These are phyloP conservation scores for Croton laevigatus DNA, from an alignment of 441 rosid genomes.

Conservation along the genomic window DNA sequence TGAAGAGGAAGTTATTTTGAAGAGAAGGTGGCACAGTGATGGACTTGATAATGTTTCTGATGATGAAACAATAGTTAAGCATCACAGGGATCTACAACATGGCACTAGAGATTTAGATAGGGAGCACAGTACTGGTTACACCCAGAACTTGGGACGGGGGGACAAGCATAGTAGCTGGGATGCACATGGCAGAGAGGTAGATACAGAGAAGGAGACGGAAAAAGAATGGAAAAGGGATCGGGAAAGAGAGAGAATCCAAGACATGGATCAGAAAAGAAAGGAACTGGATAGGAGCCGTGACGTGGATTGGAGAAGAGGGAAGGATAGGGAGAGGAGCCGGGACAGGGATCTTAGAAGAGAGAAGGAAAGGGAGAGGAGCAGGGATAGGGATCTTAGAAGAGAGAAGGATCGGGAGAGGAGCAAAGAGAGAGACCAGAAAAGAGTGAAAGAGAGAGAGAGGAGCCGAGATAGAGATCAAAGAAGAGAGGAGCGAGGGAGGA, in stretches of 20 bases:
- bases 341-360: constrained; percentile 29
- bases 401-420: constrained; percentile 26
- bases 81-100: constrained; percentile 31
- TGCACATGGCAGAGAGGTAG: constrained; percentile 40
- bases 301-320: constrained; percentile 32
- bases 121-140: constrained; percentile 36
- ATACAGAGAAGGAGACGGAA: constrained; percentile 40
- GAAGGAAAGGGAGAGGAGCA: constrained; percentile 40
- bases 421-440: constrained; percentile 15
- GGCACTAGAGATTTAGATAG: constrained; percentile 39
- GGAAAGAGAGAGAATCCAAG: constrained; percentile 42
- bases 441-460: constrained; percentile 32
- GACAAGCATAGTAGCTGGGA: constrained; percentile 38
- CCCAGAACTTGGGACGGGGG: constrained; percentile 36
- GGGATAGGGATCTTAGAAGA: constrained; percentile 31
- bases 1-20: constrained; percentile 44
- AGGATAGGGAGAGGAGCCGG: constrained; percentile 28
- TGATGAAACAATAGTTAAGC: constrained; percentile 29
- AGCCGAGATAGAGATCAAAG: constrained; percentile 38
- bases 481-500: constrained; percentile 41
- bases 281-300: constrained; percentile 52
- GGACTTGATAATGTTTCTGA: constrained; percentile 30
- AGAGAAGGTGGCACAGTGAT: constrained; percentile 30
- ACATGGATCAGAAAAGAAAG: constrained; percentile 23
- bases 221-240: constrained; percentile 34